A percentile compares a stretch with the other conserved stretches of the same genome.
phyloP scores from a whole-genome alignment of 495 filamentous ascomycete genomes.

The Daldinia vernicosa region DNA sequence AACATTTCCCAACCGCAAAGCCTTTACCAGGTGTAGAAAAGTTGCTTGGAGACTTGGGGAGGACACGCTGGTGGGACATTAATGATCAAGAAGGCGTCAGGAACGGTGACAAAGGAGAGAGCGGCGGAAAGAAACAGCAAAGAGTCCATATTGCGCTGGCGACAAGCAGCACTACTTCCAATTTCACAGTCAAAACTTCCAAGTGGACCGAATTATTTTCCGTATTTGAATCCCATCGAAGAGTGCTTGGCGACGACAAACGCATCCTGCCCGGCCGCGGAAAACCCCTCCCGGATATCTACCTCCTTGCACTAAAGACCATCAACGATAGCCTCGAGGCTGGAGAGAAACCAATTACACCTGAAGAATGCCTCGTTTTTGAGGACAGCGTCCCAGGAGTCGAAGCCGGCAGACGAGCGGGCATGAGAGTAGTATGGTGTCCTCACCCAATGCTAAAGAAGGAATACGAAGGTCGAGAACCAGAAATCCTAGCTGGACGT shows the following conservation, averaged over 20 bases:
- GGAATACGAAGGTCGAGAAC: constrained; percentile 78
- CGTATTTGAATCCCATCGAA: constrained; percentile 71
- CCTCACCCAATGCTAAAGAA: constrained; percentile 83
- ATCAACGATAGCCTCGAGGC: constrained; percentile 77
- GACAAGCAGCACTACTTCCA: constrained; percentile 74
- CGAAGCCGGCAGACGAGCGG: constrained; percentile 88
- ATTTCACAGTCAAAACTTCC: constrained; percentile 81
- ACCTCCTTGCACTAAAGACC: constrained; percentile 82
- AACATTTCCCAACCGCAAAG: constrained; percentile 75
- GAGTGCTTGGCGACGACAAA: constrained; percentile 85
- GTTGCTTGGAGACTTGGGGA: constrained; percentile 66
- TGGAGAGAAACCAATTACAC: constrained; percentile 73
- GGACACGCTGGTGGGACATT: constrained; percentile 56
- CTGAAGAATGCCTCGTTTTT: constrained; percentile 94
- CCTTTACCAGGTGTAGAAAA: constrained; percentile 81
- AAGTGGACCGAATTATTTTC: constrained; percentile 78
- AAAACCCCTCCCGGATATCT: constrained; percentile 96
- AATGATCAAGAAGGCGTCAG: constrained; percentile 30
- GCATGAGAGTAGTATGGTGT: constrained; percentile 95
- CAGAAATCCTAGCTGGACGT: constrained; percentile 82
- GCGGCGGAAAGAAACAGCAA: constrained; percentile 47
- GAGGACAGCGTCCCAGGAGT: constrained; percentile 95
- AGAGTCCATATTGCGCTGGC: constrained; percentile 86
- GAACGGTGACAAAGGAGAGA: constrained; percentile 24
- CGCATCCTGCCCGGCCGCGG: constrained; percentile 82